phyloP scores from a whole-genome alignment of 768 basidiomycete species.

The Gymnopilus dilepis region DNA sequence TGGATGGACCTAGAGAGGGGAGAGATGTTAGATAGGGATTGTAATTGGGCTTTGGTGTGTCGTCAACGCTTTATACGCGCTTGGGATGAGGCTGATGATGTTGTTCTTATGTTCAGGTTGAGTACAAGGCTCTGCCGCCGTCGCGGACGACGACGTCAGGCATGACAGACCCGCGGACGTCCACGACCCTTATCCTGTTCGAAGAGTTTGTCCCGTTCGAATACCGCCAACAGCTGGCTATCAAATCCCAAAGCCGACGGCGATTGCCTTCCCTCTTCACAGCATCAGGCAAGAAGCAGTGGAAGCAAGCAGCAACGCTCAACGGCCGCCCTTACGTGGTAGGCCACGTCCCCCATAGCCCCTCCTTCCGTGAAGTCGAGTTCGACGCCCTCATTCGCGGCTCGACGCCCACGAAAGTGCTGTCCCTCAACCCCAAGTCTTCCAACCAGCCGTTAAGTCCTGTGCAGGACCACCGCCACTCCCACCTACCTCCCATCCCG shows the following conservation, averaged over 20 bases:
- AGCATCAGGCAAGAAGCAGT: constrained; percentile 58
- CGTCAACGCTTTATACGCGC: constrained; percentile 2
- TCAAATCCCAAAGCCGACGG: constrained; percentile 54
- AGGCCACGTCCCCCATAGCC: constrained; percentile 60
- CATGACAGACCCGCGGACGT: constrained; percentile 69
- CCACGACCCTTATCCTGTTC: constrained; percentile 77
- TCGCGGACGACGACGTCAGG: constrained; percentile 41
- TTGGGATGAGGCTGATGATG: background rate
- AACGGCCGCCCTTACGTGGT: constrained; percentile 80
- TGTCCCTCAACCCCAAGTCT: constrained; percentile 41
- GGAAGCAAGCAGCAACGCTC: constrained; percentile 84
- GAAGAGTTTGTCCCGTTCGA: constrained; percentile 95
- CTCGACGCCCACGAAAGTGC: constrained; percentile 50
- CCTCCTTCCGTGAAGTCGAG: constrained; percentile 68
- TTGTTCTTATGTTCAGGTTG: constrained; percentile 66
- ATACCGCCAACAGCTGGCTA: constrained; percentile 77
- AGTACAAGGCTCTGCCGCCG: constrained; percentile 79
- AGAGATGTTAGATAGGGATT: constrained; percentile 82
- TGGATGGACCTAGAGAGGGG: constrained; percentile 81
- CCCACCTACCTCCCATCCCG: constrained; percentile 23
- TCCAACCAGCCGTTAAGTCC: constrained; percentile 23
- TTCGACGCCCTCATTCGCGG: constrained; percentile 77
- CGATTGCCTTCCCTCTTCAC: constrained; percentile 76
- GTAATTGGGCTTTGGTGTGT: constrained; percentile 90
- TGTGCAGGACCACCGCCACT: constrained; percentile 16